Conservation (phyloP, 352 stramenopile species). For the Globisporangium camurandrum region DNA sequence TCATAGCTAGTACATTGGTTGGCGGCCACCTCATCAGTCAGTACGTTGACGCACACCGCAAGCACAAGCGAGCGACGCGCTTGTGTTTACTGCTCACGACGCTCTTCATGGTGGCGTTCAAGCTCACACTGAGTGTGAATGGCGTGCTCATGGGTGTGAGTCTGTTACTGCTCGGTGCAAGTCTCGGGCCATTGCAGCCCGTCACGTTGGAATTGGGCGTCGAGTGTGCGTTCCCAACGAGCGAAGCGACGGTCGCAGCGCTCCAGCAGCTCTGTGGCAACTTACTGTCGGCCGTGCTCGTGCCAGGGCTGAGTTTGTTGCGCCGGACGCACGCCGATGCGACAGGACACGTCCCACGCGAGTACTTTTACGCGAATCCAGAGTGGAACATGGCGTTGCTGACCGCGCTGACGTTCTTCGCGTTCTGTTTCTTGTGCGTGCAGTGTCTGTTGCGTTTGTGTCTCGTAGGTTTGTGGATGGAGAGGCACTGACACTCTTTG, state of each 20-base stretch:
- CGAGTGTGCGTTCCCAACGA: conserved; percentile 68
- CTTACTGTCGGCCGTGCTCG: conserved; percentile 47
- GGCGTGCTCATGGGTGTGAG: conserved; percentile 35
- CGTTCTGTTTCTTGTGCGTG: conserved; percentile 27
- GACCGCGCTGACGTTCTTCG: conserved; percentile 27
- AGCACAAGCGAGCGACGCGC: conserved; percentile 50
- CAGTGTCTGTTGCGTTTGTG: not conserved
- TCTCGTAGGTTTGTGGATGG: not conserved
- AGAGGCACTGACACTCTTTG: no score
- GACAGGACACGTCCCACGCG: conserved; percentile 19
- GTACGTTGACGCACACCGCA: conserved; percentile 52
- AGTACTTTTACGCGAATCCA: conserved; percentile 40
- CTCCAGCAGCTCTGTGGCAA: conserved; percentile 76
- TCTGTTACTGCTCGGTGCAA: conserved; percentile 37
- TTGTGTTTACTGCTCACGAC: conserved; percentile 46
- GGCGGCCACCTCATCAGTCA: conserved; percentile 59
- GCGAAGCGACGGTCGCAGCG: conserved; percentile 63
- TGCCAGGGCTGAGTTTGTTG: conserved; percentile 41
- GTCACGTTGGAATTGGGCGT: conserved; percentile 66
- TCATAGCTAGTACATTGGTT: conserved; percentile 65
- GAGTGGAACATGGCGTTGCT: conserved; percentile 47
- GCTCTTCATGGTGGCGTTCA: conserved; percentile 33
- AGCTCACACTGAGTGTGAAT: conserved; percentile 26
- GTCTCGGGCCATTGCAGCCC: conserved; percentile 56
- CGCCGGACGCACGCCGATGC: conserved; percentile 25